Conservation (phyloP, 1,284 basidiomycete genomes). For the Fomitopsis pinicola region DNA sequence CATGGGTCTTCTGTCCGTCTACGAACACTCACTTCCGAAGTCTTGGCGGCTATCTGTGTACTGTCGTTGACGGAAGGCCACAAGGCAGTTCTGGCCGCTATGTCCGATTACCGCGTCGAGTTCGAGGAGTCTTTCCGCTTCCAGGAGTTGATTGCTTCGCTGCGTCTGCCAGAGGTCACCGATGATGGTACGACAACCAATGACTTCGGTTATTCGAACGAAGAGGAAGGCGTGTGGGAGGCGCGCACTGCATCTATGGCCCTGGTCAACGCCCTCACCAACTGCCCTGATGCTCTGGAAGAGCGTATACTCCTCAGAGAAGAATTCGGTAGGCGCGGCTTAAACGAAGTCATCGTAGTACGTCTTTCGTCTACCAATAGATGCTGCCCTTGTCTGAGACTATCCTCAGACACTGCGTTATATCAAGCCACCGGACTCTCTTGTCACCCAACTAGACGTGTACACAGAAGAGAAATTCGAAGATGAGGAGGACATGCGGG, state of each 20-base stretch:
- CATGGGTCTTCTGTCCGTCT: slow-evolving; percentile 67
- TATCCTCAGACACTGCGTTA: slow-evolving; percentile 62
- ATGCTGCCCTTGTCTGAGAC: not conserved
- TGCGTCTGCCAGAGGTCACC: slow-evolving; percentile 50
- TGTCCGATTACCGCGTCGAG: slow-evolving; percentile 77
- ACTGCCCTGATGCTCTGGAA: slow-evolving; percentile 74
- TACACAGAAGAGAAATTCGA: slow-evolving; percentile 88
- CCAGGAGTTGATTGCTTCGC: slow-evolving; percentile 64
- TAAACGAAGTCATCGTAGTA: slow-evolving; percentile 83
- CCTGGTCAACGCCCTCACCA: slow-evolving; percentile 78
- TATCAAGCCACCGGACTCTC: slow-evolving; percentile 67
- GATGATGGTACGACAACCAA: slow-evolving; percentile 32
- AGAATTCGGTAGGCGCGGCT: slow-evolving; percentile 74
- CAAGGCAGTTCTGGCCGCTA: slow-evolving; percentile 67
- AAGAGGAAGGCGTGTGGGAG: slow-evolving; percentile 77
- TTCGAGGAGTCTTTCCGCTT: slow-evolving; percentile 79
- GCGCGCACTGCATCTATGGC: slow-evolving; percentile 75
- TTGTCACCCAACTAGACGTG: slow-evolving; percentile 73
- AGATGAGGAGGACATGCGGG: slow-evolving; percentile 80
- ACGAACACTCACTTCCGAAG: slow-evolving; percentile 68
- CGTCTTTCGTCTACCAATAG: slow-evolving; percentile 25
- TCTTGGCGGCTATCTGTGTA: slow-evolving; percentile 81
- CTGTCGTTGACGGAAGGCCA: slow-evolving; percentile 72
- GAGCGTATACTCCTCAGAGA: slow-evolving; percentile 76
- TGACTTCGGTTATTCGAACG: slow-evolving; percentile 36